Base-by-base conservation (phyloP, 140 eudicot species). In the Anethum foeniculum region DNA sequence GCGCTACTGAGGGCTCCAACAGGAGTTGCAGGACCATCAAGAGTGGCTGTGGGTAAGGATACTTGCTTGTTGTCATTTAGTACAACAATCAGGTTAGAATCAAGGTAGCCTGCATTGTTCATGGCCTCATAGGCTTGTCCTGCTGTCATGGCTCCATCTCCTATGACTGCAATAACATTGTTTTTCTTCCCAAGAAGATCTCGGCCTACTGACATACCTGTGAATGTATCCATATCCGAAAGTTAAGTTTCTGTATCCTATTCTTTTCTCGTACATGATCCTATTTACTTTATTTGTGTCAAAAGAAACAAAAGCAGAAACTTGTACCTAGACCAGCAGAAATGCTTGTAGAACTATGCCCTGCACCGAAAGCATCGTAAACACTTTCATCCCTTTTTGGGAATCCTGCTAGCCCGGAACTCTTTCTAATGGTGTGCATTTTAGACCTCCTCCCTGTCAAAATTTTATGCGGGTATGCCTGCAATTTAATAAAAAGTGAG, bases 101-200 rank as follows among this genome's bases (percentile, higher is more conserved):
- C 98, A 36, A 94, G 88, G 49, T 79, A 94, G 1, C 98, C 98
- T 6, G 97, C 98, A 78, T 94, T 94, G 76, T 94, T 94, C 96
- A 94, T 86, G 80, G 98, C 98, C 82, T 94, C 98, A 25, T 94
- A 94, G 47, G 98, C 98, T 90, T 94, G 98, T 69, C 98, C 98
- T 19, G 98, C 98, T 2, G 97, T 94, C 98, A 94, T 94, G 56
- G 97, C 97, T 32, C 98, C 98, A 76, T 94, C 98, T 81, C 98
- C 98, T 15, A 94, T 94, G 79, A 94, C 96, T 9, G 96, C 83
- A 36, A 94, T 86, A 39, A 92, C 98, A 80, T 68, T 89, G 90
- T 94, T 94, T 82, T 81, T 86, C 78, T 92, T 92, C 71, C 98
- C 98, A 74, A 92, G 60, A 60, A 94, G 86, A 84, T 94, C 97